A percentile compares a stretch with the other conserved stretches of the same genome.
Conservation (phyloP, 257 asterid genomes). For the Verbena officinalis region DNA sequence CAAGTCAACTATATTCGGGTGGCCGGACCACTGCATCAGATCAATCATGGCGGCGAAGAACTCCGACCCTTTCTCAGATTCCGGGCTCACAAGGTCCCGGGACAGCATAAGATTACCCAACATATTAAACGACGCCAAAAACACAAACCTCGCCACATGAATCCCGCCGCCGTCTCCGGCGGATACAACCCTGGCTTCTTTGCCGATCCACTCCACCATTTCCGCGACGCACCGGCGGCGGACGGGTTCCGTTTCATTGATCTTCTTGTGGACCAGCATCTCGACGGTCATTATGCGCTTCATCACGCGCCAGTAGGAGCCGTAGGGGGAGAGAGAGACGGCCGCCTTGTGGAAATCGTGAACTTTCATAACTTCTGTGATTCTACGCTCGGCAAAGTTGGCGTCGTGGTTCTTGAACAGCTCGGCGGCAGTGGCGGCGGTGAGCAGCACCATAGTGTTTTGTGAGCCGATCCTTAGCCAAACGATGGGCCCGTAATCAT, state of each 20-base stretch:
- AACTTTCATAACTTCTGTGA: slow-evolving; percentile 48
- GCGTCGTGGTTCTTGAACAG: slow-evolving; percentile 62
- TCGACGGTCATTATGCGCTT: slow-evolving; percentile 59
- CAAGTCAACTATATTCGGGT: slow-evolving; percentile 51
- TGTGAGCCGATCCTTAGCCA: slow-evolving; percentile 55
- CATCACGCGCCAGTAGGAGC: slow-evolving; percentile 57
- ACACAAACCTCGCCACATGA: slow-evolving; percentile 55
- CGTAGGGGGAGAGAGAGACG: slow-evolving; percentile 57
- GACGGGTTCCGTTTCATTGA: slow-evolving; percentile 46
- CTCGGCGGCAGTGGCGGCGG: slow-evolving; percentile 46
- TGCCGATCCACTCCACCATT: slow-evolving; percentile 50
- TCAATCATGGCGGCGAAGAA: slow-evolving; percentile 54
- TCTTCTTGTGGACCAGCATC: slow-evolving; percentile 43
- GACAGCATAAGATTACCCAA: slow-evolving; percentile 60
- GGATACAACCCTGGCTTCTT: no score
- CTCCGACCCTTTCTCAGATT: slow-evolving; percentile 45
- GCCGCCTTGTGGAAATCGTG: slow-evolving; percentile 47
- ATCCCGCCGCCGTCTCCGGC: background rate
- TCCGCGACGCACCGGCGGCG: slow-evolving; percentile 43
- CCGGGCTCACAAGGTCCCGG: slow-evolving; percentile 47
- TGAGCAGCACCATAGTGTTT: slow-evolving; percentile 48
- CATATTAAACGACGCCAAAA: slow-evolving; percentile 60
- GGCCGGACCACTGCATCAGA: slow-evolving; percentile 56
- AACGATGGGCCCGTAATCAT: slow-evolving; percentile 50
- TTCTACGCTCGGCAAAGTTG: slow-evolving; percentile 47